Evolutionary conservation across 2,329 filamentous ascomycete genomes (phyloP), one percentile per base, ranked within the genome.

Genomic region (Cytospora chrysosperma): DNA sequence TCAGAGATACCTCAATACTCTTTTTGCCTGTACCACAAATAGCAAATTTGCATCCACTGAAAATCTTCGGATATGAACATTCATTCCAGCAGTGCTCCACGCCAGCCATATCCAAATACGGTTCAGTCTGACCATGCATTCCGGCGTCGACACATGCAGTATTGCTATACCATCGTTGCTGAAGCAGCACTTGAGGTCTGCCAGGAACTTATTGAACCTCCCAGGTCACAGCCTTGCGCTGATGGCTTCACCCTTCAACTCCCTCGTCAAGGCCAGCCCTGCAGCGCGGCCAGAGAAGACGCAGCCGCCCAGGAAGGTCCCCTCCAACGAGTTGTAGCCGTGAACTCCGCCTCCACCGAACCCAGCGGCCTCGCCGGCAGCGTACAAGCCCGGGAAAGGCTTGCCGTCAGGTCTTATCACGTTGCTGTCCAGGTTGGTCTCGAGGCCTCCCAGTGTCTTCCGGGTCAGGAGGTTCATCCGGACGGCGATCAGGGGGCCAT

Each of bases 271-370:
- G 0, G 79, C 83, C 12, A 80, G 75, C 0, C 85, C 85, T 0
- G 85, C 85, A 0, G 81, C 81, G 7, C 84, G 74, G 0, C 85
- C 85, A 0, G 85, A 87, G 68, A 88, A 88, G 68, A 88, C 86
- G 64, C 85, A 88, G 0, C 85, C 85, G 17, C 85, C 85, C 4
- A 88, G 68, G 69, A 88, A 88, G 0, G 85, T 87, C 0, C 85
- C 85, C 71, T 88, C 85, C 40, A 88, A 79, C 1, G 85, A 82
- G 68, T 78, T 85, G 68, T 88, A 87, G 0, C 85, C 85, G 67
- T 88, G 85, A 0, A 87, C 82, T 19, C 85, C 85, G 2, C 85
- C 85, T 2, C 85, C 85, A 0, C 85, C 85, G 63, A 88, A 88
- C 0, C 85, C 85, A 0, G 85, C 84, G 1, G 76, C 83, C 70